phyloP scores from a whole-genome alignment of 352 stramenopile genomes.

The Globisporangium apiculatum region DNA sequence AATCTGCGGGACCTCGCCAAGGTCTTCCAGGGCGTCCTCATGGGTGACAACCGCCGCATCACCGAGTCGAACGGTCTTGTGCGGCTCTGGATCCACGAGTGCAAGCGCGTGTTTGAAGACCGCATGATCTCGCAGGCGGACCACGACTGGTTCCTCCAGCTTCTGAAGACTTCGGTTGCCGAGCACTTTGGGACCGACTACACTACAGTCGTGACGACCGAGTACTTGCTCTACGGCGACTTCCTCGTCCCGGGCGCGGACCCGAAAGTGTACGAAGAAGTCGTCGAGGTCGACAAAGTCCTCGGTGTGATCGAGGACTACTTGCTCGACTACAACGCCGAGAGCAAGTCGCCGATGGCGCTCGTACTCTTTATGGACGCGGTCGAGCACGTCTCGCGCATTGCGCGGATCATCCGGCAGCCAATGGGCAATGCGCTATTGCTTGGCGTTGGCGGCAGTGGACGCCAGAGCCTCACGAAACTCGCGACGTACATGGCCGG shows the following conservation, averaged over 20 bases:
- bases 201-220: conserved; percentile 61
- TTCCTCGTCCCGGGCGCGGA: conserved; percentile 78
- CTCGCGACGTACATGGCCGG: conserved; percentile 91
- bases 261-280: conserved; percentile 85
- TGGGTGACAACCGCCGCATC: conserved; percentile 76
- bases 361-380: conserved; percentile 87
- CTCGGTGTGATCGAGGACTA: conserved; percentile 87
- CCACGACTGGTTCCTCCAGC: conserved; percentile 85
- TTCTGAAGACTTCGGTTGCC: conserved; percentile 58
- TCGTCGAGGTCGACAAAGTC: conserved; percentile 79
- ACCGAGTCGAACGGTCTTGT: conserved; percentile 54
- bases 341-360: conserved; percentile 89
- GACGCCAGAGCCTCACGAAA: conserved; percentile 89
- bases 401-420: conserved; percentile 74
- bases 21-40: conserved; percentile 90
- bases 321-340: conserved; percentile 87
- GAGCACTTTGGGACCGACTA: conserved; percentile 83
- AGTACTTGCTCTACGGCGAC: conserved; percentile 73
- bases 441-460: conserved; percentile 89
- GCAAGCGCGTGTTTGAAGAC: conserved; percentile 92
- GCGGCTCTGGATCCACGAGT: conserved; percentile 91
- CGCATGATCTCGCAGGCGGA: conserved; percentile 89
- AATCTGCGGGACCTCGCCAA: conserved; percentile 93
- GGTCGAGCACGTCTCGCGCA: conserved; percentile 80
- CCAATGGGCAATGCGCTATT: conserved; percentile 88